A percentile compares a stretch with the other conserved stretches of the same genome.
phyloP scores from a whole-genome alignment of 164 flowering plant genomes.

The Platanus orientalis region DNA sequence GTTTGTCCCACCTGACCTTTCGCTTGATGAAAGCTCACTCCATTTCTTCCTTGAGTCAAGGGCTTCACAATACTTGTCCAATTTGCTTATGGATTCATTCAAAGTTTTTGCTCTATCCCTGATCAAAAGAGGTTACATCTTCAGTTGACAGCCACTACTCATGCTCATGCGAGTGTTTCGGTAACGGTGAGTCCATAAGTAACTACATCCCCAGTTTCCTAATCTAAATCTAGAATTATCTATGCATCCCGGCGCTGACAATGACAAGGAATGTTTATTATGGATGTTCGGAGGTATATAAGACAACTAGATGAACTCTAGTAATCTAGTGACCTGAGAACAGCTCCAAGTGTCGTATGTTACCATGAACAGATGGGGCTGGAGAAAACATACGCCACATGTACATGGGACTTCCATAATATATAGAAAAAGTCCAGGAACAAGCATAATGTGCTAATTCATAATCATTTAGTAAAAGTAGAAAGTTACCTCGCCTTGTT shows the following conservation, averaged over 20 bases:
- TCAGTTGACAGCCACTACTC: constrained; percentile 18
- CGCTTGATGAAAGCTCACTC: constrained; percentile 35
- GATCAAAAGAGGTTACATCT: constrained; percentile 21
- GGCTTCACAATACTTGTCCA: constrained; percentile 48
- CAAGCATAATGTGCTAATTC: background rate
- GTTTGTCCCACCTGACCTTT: constrained; percentile 47
- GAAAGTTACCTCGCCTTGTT: constrained; percentile 33
- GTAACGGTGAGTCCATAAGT: constrained; percentile 1
- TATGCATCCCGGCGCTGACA: background rate
- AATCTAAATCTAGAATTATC: background rate
- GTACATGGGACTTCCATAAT: background rate
- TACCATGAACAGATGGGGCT: too few species aligned
- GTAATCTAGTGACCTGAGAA: background rate
- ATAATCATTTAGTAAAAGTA: constrained; percentile 14
- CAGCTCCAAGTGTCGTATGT: background rate
- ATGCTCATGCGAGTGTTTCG: background rate
- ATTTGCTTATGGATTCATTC: constrained; percentile 47
- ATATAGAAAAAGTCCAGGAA: background rate
- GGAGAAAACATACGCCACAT: background rate
- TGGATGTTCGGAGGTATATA: background rate
- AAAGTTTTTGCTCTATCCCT: constrained; percentile 62
- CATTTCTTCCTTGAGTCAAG: constrained; percentile 49
- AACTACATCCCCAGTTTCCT: constrained; percentile 3
- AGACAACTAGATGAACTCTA: background rate
- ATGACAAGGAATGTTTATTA: too few species aligned